A percentile compares a stretch with the other conserved stretches of the same genome.
Conservation (phyloP, 139 green algal genomes). For the Desmodesmus armatus region DNA sequence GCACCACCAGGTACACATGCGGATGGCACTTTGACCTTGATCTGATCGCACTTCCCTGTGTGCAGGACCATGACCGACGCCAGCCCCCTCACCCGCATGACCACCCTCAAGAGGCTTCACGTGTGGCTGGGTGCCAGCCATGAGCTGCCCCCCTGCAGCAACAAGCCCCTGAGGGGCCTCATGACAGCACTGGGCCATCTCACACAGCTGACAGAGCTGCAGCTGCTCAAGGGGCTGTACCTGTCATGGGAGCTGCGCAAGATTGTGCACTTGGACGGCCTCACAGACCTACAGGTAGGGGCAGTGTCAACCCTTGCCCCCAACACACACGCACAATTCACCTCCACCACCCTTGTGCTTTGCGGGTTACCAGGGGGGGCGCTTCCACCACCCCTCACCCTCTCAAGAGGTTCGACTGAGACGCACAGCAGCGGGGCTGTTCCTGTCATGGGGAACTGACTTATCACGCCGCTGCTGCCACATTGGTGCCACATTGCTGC, state of each 20-base stretch:
- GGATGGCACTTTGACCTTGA: background rate
- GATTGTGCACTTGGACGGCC: background rate
- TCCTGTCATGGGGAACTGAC: background rate
- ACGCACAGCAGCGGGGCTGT: background rate
- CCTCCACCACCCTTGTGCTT: background rate
- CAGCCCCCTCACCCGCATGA: background rate
- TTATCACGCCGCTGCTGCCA: background rate
- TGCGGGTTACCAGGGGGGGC: too few relatives aligned
- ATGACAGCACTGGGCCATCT: background rate
- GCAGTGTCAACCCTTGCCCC: background rate
- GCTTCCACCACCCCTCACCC: background rate
- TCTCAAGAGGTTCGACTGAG: background rate
- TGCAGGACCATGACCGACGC: constrained; percentile 25
- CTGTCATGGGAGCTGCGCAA: constrained; percentile 33
- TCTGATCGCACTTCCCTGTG: background rate
- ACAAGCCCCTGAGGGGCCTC: constrained; percentile 15
- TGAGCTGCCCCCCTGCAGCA: constrained; percentile 32
- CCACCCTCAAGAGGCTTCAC: constrained; percentile 3
- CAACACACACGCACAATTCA: background rate
- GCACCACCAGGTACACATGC: background rate
- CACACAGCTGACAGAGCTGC: background rate
- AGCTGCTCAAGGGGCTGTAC: constrained; percentile 36
- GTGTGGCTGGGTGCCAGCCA: background rate
- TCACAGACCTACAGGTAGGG: constrained; percentile 20
- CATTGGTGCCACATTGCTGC: background rate